Conservation (phyloP, 352 stramenopile genomes). For the Globisporangium okanoganense region DNA sequence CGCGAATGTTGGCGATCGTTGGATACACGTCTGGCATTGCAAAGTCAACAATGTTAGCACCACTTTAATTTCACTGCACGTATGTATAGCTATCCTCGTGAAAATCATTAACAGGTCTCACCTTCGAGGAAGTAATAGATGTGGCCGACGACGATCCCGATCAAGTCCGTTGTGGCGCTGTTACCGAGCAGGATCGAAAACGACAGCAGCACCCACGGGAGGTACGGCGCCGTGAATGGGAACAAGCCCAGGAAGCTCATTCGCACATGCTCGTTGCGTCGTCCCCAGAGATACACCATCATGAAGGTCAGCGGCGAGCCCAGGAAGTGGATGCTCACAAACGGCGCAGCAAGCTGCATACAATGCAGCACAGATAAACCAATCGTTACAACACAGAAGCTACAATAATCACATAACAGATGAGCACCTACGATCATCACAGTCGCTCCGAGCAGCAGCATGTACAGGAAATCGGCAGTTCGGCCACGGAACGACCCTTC, state of each 20-base stretch:
- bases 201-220: slow-evolving; percentile 97
- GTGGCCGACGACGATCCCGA: slow-evolving; percentile 99
- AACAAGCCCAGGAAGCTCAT: slow-evolving; percentile 99
- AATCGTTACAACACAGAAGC: not conserved
- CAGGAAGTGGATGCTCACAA: slow-evolving; percentile 97
- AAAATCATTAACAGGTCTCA: slow-evolving; percentile 16
- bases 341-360: slow-evolving; percentile 89
- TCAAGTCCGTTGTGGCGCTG: slow-evolving; percentile 95
- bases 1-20: slow-evolving; percentile 93
- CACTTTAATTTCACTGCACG: too few relatives aligned
- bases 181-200: slow-evolving; percentile 96
- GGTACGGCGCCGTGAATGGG: slow-evolving; percentile 97
- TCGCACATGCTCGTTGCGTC: slow-evolving; percentile 93
- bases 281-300: slow-evolving; percentile 99
- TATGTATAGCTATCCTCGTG: too few relatives aligned
- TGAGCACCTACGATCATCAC: slow-evolving; percentile 88
- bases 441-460: slow-evolving; percentile 95
- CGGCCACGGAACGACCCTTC: slow-evolving; percentile 97
- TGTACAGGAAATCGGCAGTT: slow-evolving; percentile 97
- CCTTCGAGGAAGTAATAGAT: slow-evolving; percentile 99
- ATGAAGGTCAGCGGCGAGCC: slow-evolving; percentile 99
- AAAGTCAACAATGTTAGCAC: not conserved
- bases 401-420: not conserved
- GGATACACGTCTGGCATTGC: slow-evolving; percentile 93
- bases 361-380: not conserved